These are phyloP conservation scores for Theobroma cacao DNA, from an alignment of 345 rosid species.

Conservation along the genomic window DNA sequence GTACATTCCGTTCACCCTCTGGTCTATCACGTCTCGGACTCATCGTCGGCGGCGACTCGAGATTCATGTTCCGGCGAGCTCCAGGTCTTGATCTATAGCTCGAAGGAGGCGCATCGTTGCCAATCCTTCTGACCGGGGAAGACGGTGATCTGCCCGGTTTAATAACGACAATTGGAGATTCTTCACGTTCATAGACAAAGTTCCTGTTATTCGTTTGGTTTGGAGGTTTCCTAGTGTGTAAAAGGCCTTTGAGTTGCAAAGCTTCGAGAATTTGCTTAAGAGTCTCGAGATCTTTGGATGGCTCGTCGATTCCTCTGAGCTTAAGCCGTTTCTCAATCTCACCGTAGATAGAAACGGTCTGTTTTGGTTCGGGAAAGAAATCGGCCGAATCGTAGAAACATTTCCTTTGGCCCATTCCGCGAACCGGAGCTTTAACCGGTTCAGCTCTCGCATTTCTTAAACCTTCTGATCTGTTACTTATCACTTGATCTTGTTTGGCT, in stretches of 20 bases:
- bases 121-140: constrained; percentile 21
- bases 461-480: constrained; percentile 23
- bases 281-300: constrained; percentile 79
- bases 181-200: constrained; percentile 43
- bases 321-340: constrained; percentile 66
- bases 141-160: constrained; percentile 37
- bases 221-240: constrained; percentile 49
- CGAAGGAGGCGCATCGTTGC: constrained; percentile 34
- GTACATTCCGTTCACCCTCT: constrained; percentile 30
- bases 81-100: constrained; percentile 36
- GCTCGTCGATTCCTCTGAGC: constrained; percentile 71
- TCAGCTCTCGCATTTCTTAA: constrained; percentile 42
- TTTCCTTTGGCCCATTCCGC: constrained; percentile 45
- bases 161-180: constrained; percentile 53
- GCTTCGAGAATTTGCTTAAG: constrained; percentile 88
- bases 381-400: constrained; percentile 72
- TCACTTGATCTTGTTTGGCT: constrained; percentile 22
- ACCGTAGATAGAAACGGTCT: constrained; percentile 37
- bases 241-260: constrained; percentile 85
- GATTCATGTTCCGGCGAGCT: constrained; percentile 28
- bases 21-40: constrained; percentile 46
- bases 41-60: constrained; percentile 32
- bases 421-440: constrained; percentile 39
- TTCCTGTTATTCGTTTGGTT: constrained; percentile 35
- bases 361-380: constrained; percentile 79